Conservation (phyloP, 208 protist species). For the Strigomonas galati region DNA sequence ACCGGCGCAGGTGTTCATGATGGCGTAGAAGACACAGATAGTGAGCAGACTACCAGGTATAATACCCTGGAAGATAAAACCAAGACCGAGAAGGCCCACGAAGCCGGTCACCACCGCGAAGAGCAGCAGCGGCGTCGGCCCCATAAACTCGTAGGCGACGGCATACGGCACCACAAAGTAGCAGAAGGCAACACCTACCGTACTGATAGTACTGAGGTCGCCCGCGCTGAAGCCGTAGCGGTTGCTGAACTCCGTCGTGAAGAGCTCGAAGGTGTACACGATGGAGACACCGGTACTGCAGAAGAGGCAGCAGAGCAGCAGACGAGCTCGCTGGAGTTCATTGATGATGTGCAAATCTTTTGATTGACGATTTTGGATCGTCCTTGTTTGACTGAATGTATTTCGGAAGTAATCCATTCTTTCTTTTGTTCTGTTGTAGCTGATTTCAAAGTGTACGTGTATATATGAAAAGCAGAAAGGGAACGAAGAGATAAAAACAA, state of each 20-base stretch:
- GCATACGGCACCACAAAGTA: slow-evolving; percentile 67
- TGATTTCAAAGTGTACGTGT: background rate
- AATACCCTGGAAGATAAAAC: slow-evolving; percentile 39
- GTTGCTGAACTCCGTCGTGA: slow-evolving; percentile 43
- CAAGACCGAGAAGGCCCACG: slow-evolving; percentile 50
- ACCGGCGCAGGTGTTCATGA: slow-evolving; percentile 58
- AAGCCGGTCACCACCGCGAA: slow-evolving; percentile 32
- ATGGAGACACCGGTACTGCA: slow-evolving; percentile 65
- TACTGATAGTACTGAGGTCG: slow-evolving; percentile 66
- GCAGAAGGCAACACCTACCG: slow-evolving; percentile 60
- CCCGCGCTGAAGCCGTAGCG: slow-evolving; percentile 49
- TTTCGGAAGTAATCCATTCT: background rate
- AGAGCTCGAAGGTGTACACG: slow-evolving; percentile 69
- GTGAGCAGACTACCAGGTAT: slow-evolving; percentile 41
- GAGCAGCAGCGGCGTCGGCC: slow-evolving; percentile 36
- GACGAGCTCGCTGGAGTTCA: slow-evolving; percentile 55
- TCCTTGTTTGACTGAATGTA: slow-evolving; percentile 35
- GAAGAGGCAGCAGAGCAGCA: slow-evolving; percentile 48
- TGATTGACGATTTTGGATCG: slow-evolving; percentile 31
- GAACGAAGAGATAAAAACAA: slow-evolving; percentile 13
- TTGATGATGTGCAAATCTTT: slow-evolving; percentile 41
- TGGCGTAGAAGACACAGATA: slow-evolving; percentile 65
- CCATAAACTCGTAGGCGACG: slow-evolving; percentile 45
- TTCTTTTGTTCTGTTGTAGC: background rate
- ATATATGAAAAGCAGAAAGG: background rate